Conservation (phyloP, 768 basidiomycete species). For the Daedalea quercina region DNA sequence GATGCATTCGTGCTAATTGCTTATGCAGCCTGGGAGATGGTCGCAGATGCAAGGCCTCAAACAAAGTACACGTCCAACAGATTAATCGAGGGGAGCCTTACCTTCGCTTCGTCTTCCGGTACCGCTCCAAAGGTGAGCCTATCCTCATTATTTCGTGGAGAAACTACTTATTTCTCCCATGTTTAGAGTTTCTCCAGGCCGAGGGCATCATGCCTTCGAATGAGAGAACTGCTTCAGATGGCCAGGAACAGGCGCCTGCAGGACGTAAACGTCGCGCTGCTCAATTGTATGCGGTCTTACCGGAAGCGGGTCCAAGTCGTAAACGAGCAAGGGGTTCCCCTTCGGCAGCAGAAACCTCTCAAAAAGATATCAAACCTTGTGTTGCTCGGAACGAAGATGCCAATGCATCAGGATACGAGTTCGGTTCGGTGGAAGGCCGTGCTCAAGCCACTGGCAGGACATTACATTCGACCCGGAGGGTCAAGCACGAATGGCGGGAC, state of each 20-base stretch:
- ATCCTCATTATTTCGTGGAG: no score
- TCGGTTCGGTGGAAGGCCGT: neutral
- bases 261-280: neutral
- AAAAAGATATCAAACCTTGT: neutral
- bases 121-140: slow-evolving; percentile 7
- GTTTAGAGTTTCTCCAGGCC: slow-evolving; percentile 9
- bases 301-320: neutral
- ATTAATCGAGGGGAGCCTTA: slow-evolving; percentile 3
- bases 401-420: neutral
- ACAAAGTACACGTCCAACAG: no score
- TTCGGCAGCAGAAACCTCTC: neutral
- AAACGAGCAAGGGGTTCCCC: neutral
- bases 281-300: neutral
- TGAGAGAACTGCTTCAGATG: neutral
- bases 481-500: neutral
- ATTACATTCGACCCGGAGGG: neutral
- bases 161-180: neutral
- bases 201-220: slow-evolving; percentile 8
- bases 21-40: slow-evolving; percentile 6
- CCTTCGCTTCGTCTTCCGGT: slow-evolving; percentile 6
- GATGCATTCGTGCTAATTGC: neutral
- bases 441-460: no score
- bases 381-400: neutral
- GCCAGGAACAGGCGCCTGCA: neutral
- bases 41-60: neutral